Base-by-base conservation (phyloP, 2,329 filamentous ascomycete genomes). In the Fusarium gaditjirri region DNA sequence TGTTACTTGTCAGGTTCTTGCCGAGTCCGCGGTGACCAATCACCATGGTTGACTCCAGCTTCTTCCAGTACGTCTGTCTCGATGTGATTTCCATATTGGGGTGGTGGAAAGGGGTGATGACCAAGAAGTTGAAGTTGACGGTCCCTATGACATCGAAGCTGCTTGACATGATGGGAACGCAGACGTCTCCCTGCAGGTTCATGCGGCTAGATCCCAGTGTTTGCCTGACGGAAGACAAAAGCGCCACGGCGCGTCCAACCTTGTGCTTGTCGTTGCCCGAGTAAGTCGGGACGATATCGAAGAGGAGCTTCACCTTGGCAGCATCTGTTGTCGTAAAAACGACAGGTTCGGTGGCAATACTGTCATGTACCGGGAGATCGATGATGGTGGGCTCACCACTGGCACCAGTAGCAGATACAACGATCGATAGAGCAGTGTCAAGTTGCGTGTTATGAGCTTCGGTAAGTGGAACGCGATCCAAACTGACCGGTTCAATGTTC, bases 231-330 rank as follows among this genome's bases (percentile, higher is more conserved):
- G 91, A 94, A 2, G 94, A 97, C 4, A 99, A 87, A 50, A 98
- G 84, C 3, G 96, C 95, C 29, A 97, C 95, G 27, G 90, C 96
- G 42, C 96, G 92, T 5, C 95, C 96, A 64, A 99, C 91, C 78
- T 97, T 92, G 80, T 94, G 90, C 77, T 97, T 94, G 73, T 96
- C 88, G 75, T 93, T 93, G 8, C 95, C 96, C 43, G 95, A 93
- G 82, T 98, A 98, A 0, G 96, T 99, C 3, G 95, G 96, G 4
- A 98, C 91, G 73, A 99, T 93, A 76, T 99, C 96, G 76, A 99
- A 99, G 57, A 97, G 86, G 14, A 99, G 85, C 80, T 95, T 97
- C 65, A 98, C 95, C 77, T 94, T 94, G 33, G 88, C 87, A 2
- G 91, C 86, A 78, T 98, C 94, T 3, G 83, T 87, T 0, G 95